Conservation (phyloP, 2,329 filamentous ascomycete genomes). For the Sclerotinia sclerotiorum region DNA sequence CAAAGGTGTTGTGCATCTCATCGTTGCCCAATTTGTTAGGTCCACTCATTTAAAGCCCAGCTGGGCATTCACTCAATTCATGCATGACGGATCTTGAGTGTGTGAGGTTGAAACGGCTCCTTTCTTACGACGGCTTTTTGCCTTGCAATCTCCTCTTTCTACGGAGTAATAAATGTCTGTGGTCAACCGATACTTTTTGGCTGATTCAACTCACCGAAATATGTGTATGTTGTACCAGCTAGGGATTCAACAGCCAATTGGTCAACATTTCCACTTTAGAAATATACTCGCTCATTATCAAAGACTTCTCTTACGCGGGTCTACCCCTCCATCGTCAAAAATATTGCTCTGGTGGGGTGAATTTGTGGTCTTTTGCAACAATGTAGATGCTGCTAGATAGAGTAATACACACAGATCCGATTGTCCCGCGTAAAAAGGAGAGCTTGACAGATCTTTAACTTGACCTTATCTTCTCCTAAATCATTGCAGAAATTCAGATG, state of each 20-base stretch:
- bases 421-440: constrained; percentile 1
- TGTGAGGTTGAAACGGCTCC: background rate
- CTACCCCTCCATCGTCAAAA: background rate
- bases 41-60: background rate
- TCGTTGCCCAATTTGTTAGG: background rate
- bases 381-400: background rate
- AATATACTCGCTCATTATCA: background rate
- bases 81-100: background rate
- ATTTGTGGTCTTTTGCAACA: background rate
- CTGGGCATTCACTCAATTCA: background rate
- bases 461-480: no score
- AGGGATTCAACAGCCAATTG: background rate
- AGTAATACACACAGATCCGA: background rate
- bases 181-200: background rate
- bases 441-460: no score
- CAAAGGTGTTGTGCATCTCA: background rate
- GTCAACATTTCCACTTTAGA: background rate
- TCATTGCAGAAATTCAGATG: no score
- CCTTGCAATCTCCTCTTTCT: background rate
- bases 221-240: background rate
- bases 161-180: background rate
- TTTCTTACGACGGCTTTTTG: background rate
- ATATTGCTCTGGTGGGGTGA: background rate
- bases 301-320: constrained; percentile 2
- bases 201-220: background rate